Base-by-base conservation (phyloP, 2,329 filamentous ascomycete species). In the Aureobasidium mangrovei region DNA sequence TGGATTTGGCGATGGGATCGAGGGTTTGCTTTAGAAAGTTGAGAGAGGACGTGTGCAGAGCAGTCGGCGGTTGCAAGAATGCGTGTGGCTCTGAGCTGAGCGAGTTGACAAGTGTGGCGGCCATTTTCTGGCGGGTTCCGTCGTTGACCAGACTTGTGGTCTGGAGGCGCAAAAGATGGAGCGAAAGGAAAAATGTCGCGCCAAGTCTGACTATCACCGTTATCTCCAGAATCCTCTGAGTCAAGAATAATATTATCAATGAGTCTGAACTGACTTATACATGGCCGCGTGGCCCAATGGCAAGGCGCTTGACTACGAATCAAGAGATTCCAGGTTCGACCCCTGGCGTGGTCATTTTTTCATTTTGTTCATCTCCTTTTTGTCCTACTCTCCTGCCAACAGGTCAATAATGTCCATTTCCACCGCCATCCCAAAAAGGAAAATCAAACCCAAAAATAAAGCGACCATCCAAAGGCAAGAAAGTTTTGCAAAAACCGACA, bases 1-100 rank as follows among this genome's bases (percentile, higher is more conserved):
- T 77, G 54, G 83, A 83, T 1, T 78, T 76, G 2, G 91, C 90
- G 59, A 95, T 82, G 3, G 81, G 80, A 64, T 95, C 89, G 6
- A 96, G 75, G 4, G 85, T 87, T 39, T 81, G 75, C 71, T 95
- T 95, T n/a, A 87, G 84, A 49, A 89, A 80, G 55, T 82, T 78
- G 26, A 93, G 74, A 18, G 88, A 84, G 3, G 85, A 82, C 32
- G 79, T 77, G 43, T 88, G 81, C 32, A 95, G 75, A 26, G 80
- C 71, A 6, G 78, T 64, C 2, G 81, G 75, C 4, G 91, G 90
- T 59, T 85, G 83, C n/a, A 96, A 75, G 65, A 95, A 95, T 28
- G 72, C 69, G 65, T 91, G 84, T 9, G 87, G 85, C 18, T 61
- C 54, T 3, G 55, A 54, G 12, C 56, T 55, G 12, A 68, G 58